Base-by-base conservation (phyloP, 208 protist species). In the Acanthamoeba sp. region DNA sequence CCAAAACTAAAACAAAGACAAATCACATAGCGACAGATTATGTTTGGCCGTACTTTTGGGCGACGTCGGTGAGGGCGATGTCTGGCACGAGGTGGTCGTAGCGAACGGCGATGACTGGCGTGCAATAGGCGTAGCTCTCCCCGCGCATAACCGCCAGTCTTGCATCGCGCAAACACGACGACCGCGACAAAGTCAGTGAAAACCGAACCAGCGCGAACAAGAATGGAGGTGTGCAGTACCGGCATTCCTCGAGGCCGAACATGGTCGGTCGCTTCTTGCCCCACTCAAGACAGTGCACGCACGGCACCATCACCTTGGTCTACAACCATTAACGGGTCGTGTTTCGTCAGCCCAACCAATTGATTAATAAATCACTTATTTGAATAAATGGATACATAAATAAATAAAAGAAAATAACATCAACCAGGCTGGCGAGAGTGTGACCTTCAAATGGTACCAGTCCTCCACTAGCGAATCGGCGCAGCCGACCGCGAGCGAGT, bases 1-100 rank as follows among this genome's bases (percentile, higher is more conserved):
- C n/a, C n/a, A 34, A 80, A 45, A 80, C 16, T 80, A 32, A 32
- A 80, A 29, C n/a, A 24, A 29, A 14, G 24, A 80, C 24, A 20
- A 14, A 16, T 80, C 20, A 29, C 71, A 32, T 22, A 80, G n/a
- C 24, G 24, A 80, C 36, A 10, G 14, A 40, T 34, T 34, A 80
- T 12, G 18, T 29, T 12, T 57, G 80, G 36, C 10, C 76, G 42
- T 85, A 87, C 64, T 57, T 95, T 14, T 48, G n/a, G 24, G 50
- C n/a, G 59, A 93, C 38, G 45, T 45, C 34, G 14, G 36, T 91
- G 38, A 91, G 32, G 55, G 57, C 85, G 42, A 91, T 42, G 52
- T 91, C 85, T 34, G 85, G 85, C 20, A 91, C 85, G 20, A 91
- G 55, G 32, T 91, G 85, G 55, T 91, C 85, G n/a, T 73, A 91